Percentiles rank a stretch among this genome's conserved stretches.
Evolutionary conservation across 2,329 filamentous ascomycete species (phyloP).

Genomic region (Xylariaceae sp.): DNA sequence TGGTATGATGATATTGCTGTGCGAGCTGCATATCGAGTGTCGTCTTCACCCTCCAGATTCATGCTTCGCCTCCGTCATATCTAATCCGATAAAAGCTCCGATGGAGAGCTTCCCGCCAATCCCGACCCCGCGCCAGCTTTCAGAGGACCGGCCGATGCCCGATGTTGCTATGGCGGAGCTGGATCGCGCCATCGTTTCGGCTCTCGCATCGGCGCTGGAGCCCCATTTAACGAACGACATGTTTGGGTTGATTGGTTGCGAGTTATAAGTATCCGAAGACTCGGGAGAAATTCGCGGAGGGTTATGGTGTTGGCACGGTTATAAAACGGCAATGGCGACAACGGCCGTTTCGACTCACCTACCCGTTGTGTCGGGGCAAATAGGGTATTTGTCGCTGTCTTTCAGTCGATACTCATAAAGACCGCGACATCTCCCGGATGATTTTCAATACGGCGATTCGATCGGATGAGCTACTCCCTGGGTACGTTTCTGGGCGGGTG

Average conservation of each 20-base stretch:
- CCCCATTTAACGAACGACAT: neutral
- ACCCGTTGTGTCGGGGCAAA: too few species aligned
- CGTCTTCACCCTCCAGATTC: constrained; percentile 1
- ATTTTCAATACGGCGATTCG: too few species aligned
- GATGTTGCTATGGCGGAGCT: constrained; percentile 26
- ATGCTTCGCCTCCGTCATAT: constrained; percentile 8
- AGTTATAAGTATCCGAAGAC: too few species aligned
- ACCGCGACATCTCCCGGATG: too few species aligned
- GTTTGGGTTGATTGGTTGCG: too few species aligned
- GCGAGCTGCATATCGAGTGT: constrained; percentile 4
- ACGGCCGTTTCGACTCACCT: neutral
- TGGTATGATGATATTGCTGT: constrained; percentile 10
- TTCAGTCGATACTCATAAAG: too few species aligned
- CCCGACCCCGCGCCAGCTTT: constrained; percentile 8
- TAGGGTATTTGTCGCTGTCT: too few species aligned
- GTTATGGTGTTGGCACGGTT: neutral
- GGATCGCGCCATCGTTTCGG: constrained; percentile 24
- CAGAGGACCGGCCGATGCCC: constrained; percentile 9
- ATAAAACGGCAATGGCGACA: too few species aligned
- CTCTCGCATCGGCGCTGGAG: constrained; percentile 1
- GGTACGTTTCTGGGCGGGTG: too few species aligned
- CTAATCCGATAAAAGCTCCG: constrained; percentile 14
- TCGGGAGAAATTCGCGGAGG: neutral
- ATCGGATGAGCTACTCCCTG: too few species aligned
- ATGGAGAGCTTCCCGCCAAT: constrained; percentile 6